Evolutionary conservation across 352 stramenopile genomes (phyloP).

Genomic region (Pythium diclinum): DNA sequence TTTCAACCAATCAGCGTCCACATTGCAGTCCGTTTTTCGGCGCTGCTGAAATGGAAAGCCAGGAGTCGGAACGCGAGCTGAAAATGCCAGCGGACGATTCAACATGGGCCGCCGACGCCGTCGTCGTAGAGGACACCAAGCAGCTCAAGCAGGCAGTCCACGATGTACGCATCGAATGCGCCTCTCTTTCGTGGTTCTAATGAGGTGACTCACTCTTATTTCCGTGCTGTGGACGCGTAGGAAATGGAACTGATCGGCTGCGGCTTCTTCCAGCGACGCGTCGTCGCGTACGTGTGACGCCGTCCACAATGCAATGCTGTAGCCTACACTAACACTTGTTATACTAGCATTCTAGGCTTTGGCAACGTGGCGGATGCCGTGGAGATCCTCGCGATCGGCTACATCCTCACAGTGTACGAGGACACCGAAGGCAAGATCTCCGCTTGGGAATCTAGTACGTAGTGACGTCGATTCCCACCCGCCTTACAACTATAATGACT

Average conservation of each 20-base stretch:
- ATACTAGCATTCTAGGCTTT: constrained; percentile 58
- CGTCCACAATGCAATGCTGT: constrained; percentile 10
- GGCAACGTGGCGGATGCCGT: constrained; percentile 89
- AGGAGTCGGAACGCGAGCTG: constrained; percentile 4
- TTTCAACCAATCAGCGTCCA: constrained; percentile 13
- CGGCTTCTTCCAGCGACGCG: constrained; percentile 64
- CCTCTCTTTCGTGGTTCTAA: neutral
- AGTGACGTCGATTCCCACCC: neutral
- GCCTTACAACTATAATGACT: neutral
- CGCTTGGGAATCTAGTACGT: constrained; percentile 72
- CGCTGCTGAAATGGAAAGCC: constrained; percentile 9
- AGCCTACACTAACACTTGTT: neutral
- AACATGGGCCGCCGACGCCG: constrained; percentile 5
- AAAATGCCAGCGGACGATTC: constrained; percentile 4
- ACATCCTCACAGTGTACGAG: constrained; percentile 82
- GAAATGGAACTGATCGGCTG: constrained; percentile 77
- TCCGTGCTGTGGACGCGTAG: constrained; percentile 20
- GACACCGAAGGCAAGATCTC: constrained; percentile 60
- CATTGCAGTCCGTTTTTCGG: neutral
- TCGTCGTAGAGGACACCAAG: constrained; percentile 57
- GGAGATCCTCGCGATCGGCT: constrained; percentile 89
- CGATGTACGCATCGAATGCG: constrained; percentile 29
- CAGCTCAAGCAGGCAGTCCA: constrained; percentile 63
- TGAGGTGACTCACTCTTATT: neutral
- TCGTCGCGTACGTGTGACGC: constrained; percentile 55